Evolutionary conservation across 495 filamentous ascomycete genomes (phyloP), one percentile per base, ranked within the genome.

Genomic region (Neurospora terricola): DNA sequence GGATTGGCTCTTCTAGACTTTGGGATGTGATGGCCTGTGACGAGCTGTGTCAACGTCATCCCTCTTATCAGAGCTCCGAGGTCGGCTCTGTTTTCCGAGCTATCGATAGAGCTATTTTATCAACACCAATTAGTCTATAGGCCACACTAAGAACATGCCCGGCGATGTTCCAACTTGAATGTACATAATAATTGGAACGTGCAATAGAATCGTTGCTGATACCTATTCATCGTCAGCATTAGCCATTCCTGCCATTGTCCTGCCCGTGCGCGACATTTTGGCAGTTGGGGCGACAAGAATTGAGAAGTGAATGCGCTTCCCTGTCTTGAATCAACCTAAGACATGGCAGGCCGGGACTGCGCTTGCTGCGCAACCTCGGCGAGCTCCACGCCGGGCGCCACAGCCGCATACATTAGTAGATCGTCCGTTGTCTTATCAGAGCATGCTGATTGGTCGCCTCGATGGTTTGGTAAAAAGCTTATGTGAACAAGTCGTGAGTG

Each of bases 361-460:
- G 21, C 45, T 54, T 54, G 18, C 43, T 48, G 43, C n/a, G n/a
- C 42, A 59, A 59, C 48, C 10, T 59, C 11, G 54, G 54, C 54
- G 54, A 34, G 54, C 54, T 62, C 54, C 54, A 62, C 54, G 54
- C 12, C 27, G 54, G 54, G 54, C 54, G 54, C 54, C 54, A 62
- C 54, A 62, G 54, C 54, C 54, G 54, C 54, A 62, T 62, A 45
- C 42, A 45, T 45, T 43, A 9, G 8, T 21, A 34, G 54, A 66
- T 66, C 27, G 27, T 34, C 14, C 14, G 14, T 34, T 66, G 54
- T 42, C 75, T 73, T 77, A 75, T 75, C 72, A 69, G 10, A 37
- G 38, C 27, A 36, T 27, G 34, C n/a, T 43, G 43, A 77, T 75
- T 77, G 75, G 75, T 37, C 72, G 75, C 70, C 72, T 71, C 59